phyloP scores from a whole-genome alignment of 495 filamentous ascomycete genomes.

The Schizothecium vesticola region DNA sequence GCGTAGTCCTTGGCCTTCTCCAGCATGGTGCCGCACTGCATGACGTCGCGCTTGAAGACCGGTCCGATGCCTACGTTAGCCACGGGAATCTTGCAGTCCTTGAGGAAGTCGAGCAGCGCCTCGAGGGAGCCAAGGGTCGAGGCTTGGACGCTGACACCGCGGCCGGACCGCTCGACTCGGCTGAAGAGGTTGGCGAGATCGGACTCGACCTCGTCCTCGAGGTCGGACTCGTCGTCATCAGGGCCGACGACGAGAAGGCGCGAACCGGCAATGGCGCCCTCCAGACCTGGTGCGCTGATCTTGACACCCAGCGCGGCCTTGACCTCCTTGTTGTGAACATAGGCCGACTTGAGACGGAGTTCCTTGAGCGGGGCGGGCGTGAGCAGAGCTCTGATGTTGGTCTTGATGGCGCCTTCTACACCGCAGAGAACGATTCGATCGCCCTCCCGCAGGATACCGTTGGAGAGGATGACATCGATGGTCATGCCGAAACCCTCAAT shows the following conservation, averaged over 20 bases:
- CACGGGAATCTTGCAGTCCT: conserved; percentile 90
- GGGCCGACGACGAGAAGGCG: conserved; percentile 88
- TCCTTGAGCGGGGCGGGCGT: conserved; percentile 94
- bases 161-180: conserved; percentile 82
- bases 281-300: conserved; percentile 93
- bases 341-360: conserved; percentile 83
- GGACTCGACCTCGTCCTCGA: conserved; percentile 93
- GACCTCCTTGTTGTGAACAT: conserved; percentile 98
- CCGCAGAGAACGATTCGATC: conserved; percentile 94
- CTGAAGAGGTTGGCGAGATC: conserved; percentile 88
- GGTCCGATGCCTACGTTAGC: conserved; percentile 96
- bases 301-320: conserved; percentile 98
- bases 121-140: conserved; percentile 97
- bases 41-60: conserved; percentile 97
- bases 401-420: conserved; percentile 87
- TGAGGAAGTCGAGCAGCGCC: conserved; percentile 93
- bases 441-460: conserved; percentile 91
- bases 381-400: conserved; percentile 92
- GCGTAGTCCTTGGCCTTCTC: conserved; percentile 94
- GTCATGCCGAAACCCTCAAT: conserved; percentile 98
- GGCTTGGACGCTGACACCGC: conserved; percentile 94
- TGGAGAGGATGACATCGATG: conserved; percentile 95
- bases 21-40: conserved; percentile 93
- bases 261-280: conserved; percentile 95
- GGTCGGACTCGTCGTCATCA: conserved; percentile 92